Conservation (phyloP, 2,329 filamentous ascomycete species). For the Xylaria sp. region DNA sequence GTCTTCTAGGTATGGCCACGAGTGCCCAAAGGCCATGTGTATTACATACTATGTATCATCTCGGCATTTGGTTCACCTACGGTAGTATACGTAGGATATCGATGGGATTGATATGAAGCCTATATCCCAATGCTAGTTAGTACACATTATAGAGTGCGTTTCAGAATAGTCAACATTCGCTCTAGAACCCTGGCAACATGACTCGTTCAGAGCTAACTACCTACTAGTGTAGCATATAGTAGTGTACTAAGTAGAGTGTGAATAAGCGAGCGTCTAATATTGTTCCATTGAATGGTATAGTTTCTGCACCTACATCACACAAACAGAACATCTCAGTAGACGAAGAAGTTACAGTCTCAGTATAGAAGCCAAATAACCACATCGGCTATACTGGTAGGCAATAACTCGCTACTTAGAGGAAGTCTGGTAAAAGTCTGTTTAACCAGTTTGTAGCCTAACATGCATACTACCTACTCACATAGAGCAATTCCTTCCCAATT, state of each 20-base stretch:
- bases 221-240: neutral
- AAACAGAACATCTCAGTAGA: conserved; percentile 10
- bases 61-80: neutral
- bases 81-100: neutral
- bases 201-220: conserved; percentile 14
- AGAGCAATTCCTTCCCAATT: too few species aligned
- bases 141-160: neutral
- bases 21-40: neutral
- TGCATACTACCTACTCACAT: neutral
- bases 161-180: conserved; percentile 12
- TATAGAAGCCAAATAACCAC: neutral
- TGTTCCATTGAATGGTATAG: neutral
- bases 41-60: neutral
- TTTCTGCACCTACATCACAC: neutral
- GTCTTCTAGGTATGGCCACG: neutral
- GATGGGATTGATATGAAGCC: neutral
- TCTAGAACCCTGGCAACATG: conserved; percentile 14
- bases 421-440: neutral
- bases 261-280: conserved; percentile 30
- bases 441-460: neutral
- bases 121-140: neutral
- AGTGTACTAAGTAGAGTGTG: too few species aligned
- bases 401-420: neutral
- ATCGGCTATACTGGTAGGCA: conserved; percentile 24
- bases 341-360: conserved; percentile 10